Evolutionary conservation across 495 filamentous ascomycete genomes (phyloP).

Genomic region (Neurospora hispaniola): DNA sequence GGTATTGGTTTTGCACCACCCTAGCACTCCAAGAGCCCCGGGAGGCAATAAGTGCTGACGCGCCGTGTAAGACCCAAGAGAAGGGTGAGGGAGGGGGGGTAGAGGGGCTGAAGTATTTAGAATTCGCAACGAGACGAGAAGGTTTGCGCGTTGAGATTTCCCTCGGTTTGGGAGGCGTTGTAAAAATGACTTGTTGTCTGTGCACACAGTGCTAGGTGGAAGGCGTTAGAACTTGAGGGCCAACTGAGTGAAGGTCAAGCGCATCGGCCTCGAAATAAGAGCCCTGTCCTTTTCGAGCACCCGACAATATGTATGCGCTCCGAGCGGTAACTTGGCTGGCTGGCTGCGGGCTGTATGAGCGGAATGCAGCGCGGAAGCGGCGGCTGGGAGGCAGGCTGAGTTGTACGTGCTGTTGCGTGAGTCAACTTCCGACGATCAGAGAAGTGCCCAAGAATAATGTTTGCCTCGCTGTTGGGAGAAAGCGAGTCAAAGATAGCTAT

Average conservation of each 20-base stretch:
- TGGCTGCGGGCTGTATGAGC: background rate
- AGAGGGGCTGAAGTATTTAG: background rate
- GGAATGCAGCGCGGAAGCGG: background rate
- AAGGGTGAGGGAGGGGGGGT: background rate
- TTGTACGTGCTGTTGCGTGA: background rate
- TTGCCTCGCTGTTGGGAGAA: background rate
- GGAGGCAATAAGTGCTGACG: background rate
- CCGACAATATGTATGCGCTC: background rate
- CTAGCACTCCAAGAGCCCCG: background rate
- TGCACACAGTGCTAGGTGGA: background rate
- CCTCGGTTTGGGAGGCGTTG: background rate
- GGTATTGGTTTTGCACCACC: background rate
- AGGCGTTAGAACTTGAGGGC: background rate
- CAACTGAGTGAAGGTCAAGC: background rate
- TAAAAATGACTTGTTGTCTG: background rate
- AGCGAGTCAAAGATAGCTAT: background rate
- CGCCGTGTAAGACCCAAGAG: background rate
- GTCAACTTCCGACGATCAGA: background rate
- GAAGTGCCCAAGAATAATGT: background rate
- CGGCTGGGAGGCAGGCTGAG: background rate
- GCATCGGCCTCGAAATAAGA: background rate
- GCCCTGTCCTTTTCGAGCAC: background rate
- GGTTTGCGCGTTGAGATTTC: background rate
- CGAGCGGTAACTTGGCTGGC: background rate
- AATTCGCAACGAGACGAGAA: background rate